These are phyloP conservation scores for Hawksworthiomyces lignivorus DNA, from an alignment of 2,329 filamentous ascomycete genomes.

Conservation along the genomic window DNA sequence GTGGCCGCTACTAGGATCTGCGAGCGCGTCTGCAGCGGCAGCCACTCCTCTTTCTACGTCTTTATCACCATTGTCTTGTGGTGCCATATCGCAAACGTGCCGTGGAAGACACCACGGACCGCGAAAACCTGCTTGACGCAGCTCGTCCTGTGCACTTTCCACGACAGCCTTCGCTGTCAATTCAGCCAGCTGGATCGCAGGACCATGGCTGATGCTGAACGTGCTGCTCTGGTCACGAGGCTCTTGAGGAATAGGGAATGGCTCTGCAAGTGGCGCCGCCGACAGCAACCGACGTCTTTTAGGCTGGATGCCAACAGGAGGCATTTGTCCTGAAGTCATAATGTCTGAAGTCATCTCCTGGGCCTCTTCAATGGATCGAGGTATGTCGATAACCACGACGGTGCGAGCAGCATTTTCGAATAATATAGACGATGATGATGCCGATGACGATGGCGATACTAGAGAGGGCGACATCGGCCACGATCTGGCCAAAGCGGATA, in stretches of 20 bases:
- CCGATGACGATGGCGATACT: neutral
- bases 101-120: conserved; percentile 42
- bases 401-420: conserved; percentile 43
- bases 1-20: neutral
- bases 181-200: conserved; percentile 43
- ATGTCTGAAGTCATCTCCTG: too few species aligned
- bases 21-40: conserved; percentile 3
- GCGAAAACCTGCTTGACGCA: conserved; percentile 22
- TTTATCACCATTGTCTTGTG: too few species aligned
- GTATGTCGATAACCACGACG: conserved; percentile 59
- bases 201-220: conserved; percentile 23
- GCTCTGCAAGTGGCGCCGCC: conserved; percentile 31
- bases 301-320: too few species aligned
- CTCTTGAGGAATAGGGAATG: conserved; percentile 38
- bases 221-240: neutral
- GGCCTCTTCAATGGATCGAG: conserved; percentile 58
- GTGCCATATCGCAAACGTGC: too few species aligned
- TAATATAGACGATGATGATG: conserved; percentile 33
- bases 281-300: conserved; percentile 35
- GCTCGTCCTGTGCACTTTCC: conserved; percentile 33
- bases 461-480: conserved; percentile 2
- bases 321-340: too few species aligned
- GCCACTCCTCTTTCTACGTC: too few species aligned
- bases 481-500: too few species aligned
- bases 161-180: conserved; percentile 44